Evolutionary conservation across 2,329 filamentous ascomycete species (phyloP).

Genomic region (Trichoderma sp.): DNA sequence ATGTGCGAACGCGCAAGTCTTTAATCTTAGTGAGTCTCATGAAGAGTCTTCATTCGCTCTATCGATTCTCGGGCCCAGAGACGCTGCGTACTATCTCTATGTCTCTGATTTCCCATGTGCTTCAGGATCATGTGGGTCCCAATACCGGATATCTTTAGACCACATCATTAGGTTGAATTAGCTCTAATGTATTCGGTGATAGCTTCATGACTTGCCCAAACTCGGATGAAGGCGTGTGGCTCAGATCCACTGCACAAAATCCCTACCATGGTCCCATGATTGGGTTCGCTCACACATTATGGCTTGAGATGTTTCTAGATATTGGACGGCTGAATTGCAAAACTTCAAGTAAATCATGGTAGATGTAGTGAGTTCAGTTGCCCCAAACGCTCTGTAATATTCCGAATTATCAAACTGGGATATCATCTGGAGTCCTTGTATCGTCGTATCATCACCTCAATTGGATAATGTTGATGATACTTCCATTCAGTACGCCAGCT

Average conservation of each 20-base stretch:
- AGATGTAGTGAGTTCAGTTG: neutral
- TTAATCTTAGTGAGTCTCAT: neutral
- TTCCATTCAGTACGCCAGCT: neutral
- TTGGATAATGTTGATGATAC: neutral
- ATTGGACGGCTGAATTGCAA: neutral
- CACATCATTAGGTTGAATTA: neutral
- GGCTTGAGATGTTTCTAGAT: neutral
- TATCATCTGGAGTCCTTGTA: neutral
- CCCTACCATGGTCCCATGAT: neutral
- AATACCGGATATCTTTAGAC: neutral
- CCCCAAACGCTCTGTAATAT: neutral
- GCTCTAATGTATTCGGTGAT: neutral
- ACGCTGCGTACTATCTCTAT: neutral
- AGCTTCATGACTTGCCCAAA: neutral
- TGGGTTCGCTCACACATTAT: neutral
- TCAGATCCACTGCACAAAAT: neutral
- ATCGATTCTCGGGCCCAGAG: neutral
- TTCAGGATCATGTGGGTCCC: neutral
- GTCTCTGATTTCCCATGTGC: neutral
- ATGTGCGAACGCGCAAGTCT: neutral
- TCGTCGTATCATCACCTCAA: neutral
- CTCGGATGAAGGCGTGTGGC: neutral
- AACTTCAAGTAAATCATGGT: neutral
- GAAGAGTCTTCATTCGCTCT: neutral
- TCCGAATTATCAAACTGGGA: neutral